Evolutionary conservation across 2,329 filamentous ascomycete genomes (phyloP).

Genomic region (Arthrobotrys pseudoclavata): DNA sequence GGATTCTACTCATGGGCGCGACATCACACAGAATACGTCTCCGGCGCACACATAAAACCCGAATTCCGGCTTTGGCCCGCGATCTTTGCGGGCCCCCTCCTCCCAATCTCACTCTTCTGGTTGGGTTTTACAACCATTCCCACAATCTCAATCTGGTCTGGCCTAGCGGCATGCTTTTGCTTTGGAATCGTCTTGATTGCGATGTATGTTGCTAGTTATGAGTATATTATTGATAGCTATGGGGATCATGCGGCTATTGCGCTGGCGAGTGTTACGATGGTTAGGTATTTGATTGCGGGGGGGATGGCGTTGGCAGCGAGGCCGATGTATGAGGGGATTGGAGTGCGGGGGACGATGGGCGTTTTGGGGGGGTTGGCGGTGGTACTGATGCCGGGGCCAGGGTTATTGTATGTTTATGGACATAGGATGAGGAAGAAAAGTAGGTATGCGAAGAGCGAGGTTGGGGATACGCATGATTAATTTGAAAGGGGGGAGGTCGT

Average conservation of each 20-base stretch:
- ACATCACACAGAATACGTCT: slow-evolving; percentile 67
- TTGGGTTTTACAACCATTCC: slow-evolving; percentile 71
- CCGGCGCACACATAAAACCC: slow-evolving; percentile 67
- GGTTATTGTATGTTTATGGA: slow-evolving; percentile 66
- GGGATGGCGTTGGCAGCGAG: slow-evolving; percentile 67
- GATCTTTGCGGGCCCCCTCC: slow-evolving; percentile 69
- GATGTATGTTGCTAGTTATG: slow-evolving; percentile 70
- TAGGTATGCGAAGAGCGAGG: slow-evolving; percentile 18
- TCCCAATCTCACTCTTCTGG: slow-evolving; percentile 73
- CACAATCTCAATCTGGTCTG: slow-evolving; percentile 70
- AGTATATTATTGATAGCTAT: slow-evolving; percentile 74
- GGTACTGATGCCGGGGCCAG: slow-evolving; percentile 65
- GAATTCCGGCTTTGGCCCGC: slow-evolving; percentile 72
- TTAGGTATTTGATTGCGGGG: slow-evolving; percentile 65
- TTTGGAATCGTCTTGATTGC: slow-evolving; percentile 71
- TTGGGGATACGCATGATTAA: background rate
- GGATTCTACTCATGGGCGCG: slow-evolving; percentile 68
- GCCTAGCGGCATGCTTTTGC: slow-evolving; percentile 69
- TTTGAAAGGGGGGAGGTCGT: too few relatives aligned
- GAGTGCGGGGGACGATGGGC: slow-evolving; percentile 68
- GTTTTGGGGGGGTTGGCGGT: slow-evolving; percentile 65
- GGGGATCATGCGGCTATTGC: slow-evolving; percentile 68
- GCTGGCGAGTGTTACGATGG: slow-evolving; percentile 65
- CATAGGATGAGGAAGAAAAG: slow-evolving; percentile 28
- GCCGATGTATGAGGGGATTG: slow-evolving; percentile 67